These are phyloP conservation scores for Massariosphaeria phaeospora DNA, from an alignment of 495 filamentous ascomycete species.

Conservation along the genomic window DNA sequence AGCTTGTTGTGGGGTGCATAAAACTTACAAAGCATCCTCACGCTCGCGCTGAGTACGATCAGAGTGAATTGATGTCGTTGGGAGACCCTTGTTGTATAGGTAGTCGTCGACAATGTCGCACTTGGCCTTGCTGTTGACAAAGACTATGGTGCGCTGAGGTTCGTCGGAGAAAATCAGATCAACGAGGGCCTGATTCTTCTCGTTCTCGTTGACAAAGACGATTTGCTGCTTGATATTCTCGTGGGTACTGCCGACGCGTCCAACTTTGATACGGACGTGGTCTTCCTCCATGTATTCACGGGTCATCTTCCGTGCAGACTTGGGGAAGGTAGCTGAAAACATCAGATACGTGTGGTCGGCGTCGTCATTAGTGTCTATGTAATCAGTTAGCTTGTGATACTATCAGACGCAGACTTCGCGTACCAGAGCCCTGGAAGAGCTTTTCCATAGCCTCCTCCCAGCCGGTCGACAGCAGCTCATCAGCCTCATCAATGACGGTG, in stretches of 20 bases:
- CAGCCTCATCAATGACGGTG: constrained; percentile 91
- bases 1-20: not conserved
- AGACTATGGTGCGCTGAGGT: constrained; percentile 80
- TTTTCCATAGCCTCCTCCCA: constrained; percentile 67
- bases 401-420: constrained; percentile 33
- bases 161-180: constrained; percentile 64
- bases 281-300: constrained; percentile 64
- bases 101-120: constrained; percentile 84
- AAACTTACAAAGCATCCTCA: constrained; percentile 77
- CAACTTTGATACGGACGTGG: constrained; percentile 74
- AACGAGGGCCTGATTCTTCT: constrained; percentile 65
- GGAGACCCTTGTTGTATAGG: constrained; percentile 71
- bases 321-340: constrained; percentile 92
- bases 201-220: constrained; percentile 53
- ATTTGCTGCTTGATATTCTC: constrained; percentile 73
- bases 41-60: constrained; percentile 88
- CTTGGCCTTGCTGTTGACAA: constrained; percentile 72
- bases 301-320: constrained; percentile 67
- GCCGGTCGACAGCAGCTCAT: constrained; percentile 75
- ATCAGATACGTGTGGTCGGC: constrained; percentile 80
- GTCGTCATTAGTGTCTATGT: constrained; percentile 61
- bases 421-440: constrained; percentile 75
- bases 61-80: constrained; percentile 78
- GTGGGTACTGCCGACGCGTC: constrained; percentile 75
- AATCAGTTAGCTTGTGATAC: constrained; percentile 11